Evolutionary conservation across 1,139 yeast genomes (phyloP).

Genomic region (Suhomyces coccinellae): DNA sequence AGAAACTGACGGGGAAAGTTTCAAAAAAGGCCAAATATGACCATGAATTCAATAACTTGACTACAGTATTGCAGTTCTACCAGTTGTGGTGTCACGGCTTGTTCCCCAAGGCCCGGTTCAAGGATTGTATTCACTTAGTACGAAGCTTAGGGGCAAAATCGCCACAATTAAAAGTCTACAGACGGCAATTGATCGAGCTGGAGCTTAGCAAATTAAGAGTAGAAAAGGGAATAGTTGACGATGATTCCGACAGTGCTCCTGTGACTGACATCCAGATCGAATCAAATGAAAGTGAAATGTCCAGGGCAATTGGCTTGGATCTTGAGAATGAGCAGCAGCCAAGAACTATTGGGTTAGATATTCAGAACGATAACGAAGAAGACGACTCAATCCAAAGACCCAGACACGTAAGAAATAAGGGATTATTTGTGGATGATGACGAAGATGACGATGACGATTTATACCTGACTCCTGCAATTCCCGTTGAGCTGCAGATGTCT

Average conservation of each 20-base stretch:
- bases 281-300: neutral
- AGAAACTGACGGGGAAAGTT: slow-evolving; percentile 15
- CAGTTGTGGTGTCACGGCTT: slow-evolving; percentile 85
- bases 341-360: neutral
- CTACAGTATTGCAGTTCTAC: slow-evolving; percentile 59
- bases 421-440: slow-evolving; percentile 33
- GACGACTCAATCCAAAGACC: slow-evolving; percentile 31
- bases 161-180: slow-evolving; percentile 34
- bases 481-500: neutral
- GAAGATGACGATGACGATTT: slow-evolving; percentile 29
- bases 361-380: slow-evolving; percentile 10
- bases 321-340: too few species aligned
- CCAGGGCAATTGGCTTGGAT: too few species aligned
- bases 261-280: neutral
- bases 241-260: slow-evolving; percentile 1
- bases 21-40: slow-evolving; percentile 30
- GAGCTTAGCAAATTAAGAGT: slow-evolving; percentile 37
- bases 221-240: slow-evolving; percentile 33
- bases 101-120: slow-evolving; percentile 75
- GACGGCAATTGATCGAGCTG: slow-evolving; percentile 37
- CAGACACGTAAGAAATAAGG: slow-evolving; percentile 17
- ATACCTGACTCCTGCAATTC: slow-evolving; percentile 8
- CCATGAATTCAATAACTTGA: slow-evolving; percentile 43
- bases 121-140: slow-evolving; percentile 51
- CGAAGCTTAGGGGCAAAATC: slow-evolving; percentile 37